phyloP scores from a whole-genome alignment of 306 rosid species.

The Pyrus pyrifolia region DNA sequence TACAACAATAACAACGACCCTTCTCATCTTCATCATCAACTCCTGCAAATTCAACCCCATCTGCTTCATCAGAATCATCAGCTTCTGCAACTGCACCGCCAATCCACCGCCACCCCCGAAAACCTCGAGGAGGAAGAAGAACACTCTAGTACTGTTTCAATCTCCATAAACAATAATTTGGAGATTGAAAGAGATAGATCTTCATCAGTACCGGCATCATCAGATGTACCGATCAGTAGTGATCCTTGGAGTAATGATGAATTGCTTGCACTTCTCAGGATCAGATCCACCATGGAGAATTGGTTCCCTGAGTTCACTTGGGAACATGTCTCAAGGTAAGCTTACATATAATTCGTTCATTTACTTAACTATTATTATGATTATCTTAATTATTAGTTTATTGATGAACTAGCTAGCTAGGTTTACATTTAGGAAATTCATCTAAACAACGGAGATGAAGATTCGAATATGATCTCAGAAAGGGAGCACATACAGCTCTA shows the following conservation, averaged over 20 bases:
- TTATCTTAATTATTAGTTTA: not conserved
- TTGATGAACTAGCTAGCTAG: not conserved
- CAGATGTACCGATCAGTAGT: not conserved
- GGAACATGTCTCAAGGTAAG: conserved; percentile 87
- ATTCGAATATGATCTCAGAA: not conserved
- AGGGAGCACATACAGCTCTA: too few relatives aligned
- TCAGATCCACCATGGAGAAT: conserved; percentile 76
- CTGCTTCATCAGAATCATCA: conserved; percentile 15
- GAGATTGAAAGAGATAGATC: conserved; percentile 28
- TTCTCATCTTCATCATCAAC: not conserved
- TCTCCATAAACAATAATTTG: conserved; percentile 13
- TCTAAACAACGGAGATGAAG: not conserved
- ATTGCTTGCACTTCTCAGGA: conserved; percentile 60
- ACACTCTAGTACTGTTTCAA: not conserved
- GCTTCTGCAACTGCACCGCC: conserved; percentile 36
- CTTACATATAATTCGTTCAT: not conserved
- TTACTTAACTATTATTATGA: not conserved
- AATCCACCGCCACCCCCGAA: conserved; percentile 11
- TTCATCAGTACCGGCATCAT: not conserved
- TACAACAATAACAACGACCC: not conserved
- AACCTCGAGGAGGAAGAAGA: conserved; percentile 17
- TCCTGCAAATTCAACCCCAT: conserved; percentile 3
- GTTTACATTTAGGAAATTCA: not conserved
- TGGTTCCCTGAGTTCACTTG: conserved; percentile 75
- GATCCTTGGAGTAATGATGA: conserved; percentile 67